Evolutionary conservation across 202 grass and related monocot species (phyloP).

Genomic region (Digitaria exilis): DNA sequence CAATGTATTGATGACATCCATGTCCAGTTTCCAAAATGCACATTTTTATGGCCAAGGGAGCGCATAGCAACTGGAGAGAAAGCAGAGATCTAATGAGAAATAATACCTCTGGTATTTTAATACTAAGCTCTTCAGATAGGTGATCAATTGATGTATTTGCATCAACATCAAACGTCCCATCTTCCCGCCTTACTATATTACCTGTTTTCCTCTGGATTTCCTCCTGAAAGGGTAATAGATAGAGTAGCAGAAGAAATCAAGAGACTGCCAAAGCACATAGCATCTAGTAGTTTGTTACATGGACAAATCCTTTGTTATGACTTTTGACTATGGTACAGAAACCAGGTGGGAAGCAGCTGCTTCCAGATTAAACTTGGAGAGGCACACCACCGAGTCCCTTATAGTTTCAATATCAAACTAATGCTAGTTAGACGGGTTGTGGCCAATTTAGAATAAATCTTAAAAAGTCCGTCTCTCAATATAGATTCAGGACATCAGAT

Average conservation of each 20-base stretch:
- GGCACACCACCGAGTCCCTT: not conserved
- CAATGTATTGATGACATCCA: not conserved
- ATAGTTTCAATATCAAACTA: not conserved
- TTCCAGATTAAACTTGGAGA: constrained; percentile 12
- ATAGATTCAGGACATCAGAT: not conserved
- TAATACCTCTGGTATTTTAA: constrained; percentile 95
- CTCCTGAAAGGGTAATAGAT: constrained; percentile 56
- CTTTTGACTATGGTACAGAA: not conserved
- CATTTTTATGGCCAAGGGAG: not conserved
- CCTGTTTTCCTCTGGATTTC: constrained; percentile 99
- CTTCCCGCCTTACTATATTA: constrained; percentile 86
- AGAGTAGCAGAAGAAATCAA: constrained; percentile 8
- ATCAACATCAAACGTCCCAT: constrained; percentile 95
- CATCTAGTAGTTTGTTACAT: not conserved
- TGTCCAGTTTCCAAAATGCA: constrained; percentile 3
- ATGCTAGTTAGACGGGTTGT: constrained; percentile 13
- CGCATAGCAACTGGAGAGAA: constrained; percentile 3
- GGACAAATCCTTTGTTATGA: not conserved
- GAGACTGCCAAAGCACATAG: constrained; percentile 17
- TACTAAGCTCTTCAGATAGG: constrained; percentile 87
- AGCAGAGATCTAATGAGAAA: constrained; percentile 28
- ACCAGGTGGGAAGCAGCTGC: not conserved
- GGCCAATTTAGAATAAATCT: not conserved
- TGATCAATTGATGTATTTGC: constrained; percentile 98
- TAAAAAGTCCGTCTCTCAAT: not conserved